Percentiles rank a stretch among this genome's conserved stretches.
Evolutionary conservation across 345 rosid genomes (phyloP).

Genomic region (Passiflora organensis): DNA sequence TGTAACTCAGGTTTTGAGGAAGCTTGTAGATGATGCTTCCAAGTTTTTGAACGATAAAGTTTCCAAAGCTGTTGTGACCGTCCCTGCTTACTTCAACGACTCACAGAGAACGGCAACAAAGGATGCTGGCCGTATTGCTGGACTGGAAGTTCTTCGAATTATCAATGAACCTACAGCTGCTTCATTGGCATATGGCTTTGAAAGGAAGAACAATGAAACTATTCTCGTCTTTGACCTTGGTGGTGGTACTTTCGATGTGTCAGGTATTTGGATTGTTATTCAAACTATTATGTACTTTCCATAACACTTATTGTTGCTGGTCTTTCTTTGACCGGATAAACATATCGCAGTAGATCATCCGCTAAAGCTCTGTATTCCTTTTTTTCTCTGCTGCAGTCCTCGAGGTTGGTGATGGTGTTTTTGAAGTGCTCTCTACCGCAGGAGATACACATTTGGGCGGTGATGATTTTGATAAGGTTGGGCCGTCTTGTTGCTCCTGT

Average conservation of each 20-base stretch:
- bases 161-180: slow-evolving; percentile 99
- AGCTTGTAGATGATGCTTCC: slow-evolving; percentile 92
- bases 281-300: too few species aligned
- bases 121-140: slow-evolving; percentile 66
- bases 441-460: slow-evolving; percentile 99
- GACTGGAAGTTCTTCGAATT: slow-evolving; percentile 56
- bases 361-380: too few species aligned
- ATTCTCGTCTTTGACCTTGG: slow-evolving; percentile 98
- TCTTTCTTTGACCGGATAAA: too few species aligned
- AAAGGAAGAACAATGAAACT: slow-evolving; percentile 88
- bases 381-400: slow-evolving; percentile 50
- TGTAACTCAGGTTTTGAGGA: slow-evolving; percentile 68
- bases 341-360: too few species aligned
- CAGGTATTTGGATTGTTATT: slow-evolving; percentile 45
- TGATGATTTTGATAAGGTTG: slow-evolving; percentile 94
- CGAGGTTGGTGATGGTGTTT: slow-evolving; percentile 99
- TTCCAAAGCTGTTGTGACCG: slow-evolving; percentile 26
- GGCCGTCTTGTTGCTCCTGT: not conserved
- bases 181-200: slow-evolving; percentile 95
- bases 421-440: slow-evolving; percentile 96
- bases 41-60: slow-evolving; percentile 32
- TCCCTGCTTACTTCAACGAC: slow-evolving; percentile 33
- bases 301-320: too few species aligned
- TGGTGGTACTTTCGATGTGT: slow-evolving; percentile 99
- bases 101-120: slow-evolving; percentile 83